Percentiles rank a stretch among this genome's conserved stretches.
Conservation (phyloP, 352 stramenopile species). For the Pythium oligandrum region DNA sequence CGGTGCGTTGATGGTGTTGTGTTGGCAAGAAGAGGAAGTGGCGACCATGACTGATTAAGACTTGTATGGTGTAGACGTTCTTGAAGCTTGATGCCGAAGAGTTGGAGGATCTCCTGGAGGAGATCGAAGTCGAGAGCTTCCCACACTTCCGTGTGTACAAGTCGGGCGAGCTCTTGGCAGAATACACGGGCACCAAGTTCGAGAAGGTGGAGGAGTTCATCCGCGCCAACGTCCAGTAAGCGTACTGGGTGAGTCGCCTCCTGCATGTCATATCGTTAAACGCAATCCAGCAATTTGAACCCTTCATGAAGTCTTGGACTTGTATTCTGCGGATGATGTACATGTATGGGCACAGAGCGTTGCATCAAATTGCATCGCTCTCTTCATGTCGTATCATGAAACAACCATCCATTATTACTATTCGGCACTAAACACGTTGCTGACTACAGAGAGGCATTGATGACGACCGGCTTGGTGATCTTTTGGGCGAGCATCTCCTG, state of each 20-base stretch:
- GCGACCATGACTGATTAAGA: neutral
- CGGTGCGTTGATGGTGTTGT: conserved; percentile 17
- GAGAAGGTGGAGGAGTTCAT: conserved; percentile 80
- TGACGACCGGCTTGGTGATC: conserved; percentile 36
- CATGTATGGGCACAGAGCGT: too few relatives aligned
- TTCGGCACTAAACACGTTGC: neutral
- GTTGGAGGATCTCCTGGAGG: conserved; percentile 58
- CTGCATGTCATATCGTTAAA: neutral
- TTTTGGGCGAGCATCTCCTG: conserved; percentile 20
- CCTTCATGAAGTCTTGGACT: too few relatives aligned
- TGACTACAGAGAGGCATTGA: conserved; percentile 11
- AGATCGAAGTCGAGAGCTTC: conserved; percentile 72
- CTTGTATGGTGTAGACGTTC: conserved; percentile 32
- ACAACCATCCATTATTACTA: neutral
- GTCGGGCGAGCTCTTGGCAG: conserved; percentile 40
- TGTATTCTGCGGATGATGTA: too few relatives aligned
- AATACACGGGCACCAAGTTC: conserved; percentile 65
- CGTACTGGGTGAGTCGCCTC: neutral
- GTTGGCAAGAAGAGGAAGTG: neutral
- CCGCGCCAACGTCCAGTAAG: conserved; percentile 20
- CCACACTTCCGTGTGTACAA: conserved; percentile 78
- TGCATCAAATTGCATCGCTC: neutral
- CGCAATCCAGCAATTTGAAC: neutral
- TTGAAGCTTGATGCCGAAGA: conserved; percentile 50
- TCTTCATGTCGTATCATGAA: neutral